phyloP scores from a whole-genome alignment of 352 stramenopile species.

The Phytophthora meadii region DNA sequence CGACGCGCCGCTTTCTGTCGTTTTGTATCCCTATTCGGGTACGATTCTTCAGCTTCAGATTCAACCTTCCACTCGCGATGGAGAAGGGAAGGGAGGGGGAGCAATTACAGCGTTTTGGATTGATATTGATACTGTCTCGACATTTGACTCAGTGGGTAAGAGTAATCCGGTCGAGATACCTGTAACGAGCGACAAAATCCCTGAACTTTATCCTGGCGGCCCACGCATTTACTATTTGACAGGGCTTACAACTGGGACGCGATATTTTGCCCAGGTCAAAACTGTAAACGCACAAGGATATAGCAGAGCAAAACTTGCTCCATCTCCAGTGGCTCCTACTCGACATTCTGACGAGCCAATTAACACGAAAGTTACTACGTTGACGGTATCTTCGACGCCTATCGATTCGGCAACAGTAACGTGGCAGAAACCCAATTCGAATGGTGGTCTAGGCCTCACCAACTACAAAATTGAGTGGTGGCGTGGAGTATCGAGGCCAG shows the following conservation, averaged over 20 bases:
- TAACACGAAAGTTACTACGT: slow-evolving; percentile 69
- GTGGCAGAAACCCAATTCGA: slow-evolving; percentile 70
- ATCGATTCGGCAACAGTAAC: slow-evolving; percentile 75
- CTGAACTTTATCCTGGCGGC: slow-evolving; percentile 60
- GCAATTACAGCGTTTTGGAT: slow-evolving; percentile 74
- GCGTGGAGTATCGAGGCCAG: slow-evolving; percentile 49
- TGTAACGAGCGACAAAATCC: slow-evolving; percentile 34
- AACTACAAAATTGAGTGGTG: slow-evolving; percentile 90
- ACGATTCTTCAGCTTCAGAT: slow-evolving; percentile 81
- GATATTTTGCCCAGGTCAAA: slow-evolving; percentile 91
- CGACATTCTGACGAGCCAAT: slow-evolving; percentile 53
- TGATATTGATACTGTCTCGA: slow-evolving; percentile 75
- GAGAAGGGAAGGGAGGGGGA: slow-evolving; percentile 51
- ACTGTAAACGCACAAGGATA: slow-evolving; percentile 72
- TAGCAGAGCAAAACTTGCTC: slow-evolving; percentile 67
- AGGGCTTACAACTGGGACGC: slow-evolving; percentile 72
- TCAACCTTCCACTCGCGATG: slow-evolving; percentile 70
- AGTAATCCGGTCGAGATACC: slow-evolving; percentile 49
- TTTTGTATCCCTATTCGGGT: slow-evolving; percentile 62
- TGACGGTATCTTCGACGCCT: slow-evolving; percentile 47
- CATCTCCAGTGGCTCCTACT: slow-evolving; percentile 62
- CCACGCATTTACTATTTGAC: slow-evolving; percentile 76
- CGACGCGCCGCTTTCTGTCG: slow-evolving; percentile 66
- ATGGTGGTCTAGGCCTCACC: slow-evolving; percentile 69
- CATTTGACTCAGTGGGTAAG: slow-evolving; percentile 74